These are phyloP conservation scores for Pestalotiopsis sp. DNA, from an alignment of 2,329 filamentous ascomycete species.

Conservation along the genomic window DNA sequence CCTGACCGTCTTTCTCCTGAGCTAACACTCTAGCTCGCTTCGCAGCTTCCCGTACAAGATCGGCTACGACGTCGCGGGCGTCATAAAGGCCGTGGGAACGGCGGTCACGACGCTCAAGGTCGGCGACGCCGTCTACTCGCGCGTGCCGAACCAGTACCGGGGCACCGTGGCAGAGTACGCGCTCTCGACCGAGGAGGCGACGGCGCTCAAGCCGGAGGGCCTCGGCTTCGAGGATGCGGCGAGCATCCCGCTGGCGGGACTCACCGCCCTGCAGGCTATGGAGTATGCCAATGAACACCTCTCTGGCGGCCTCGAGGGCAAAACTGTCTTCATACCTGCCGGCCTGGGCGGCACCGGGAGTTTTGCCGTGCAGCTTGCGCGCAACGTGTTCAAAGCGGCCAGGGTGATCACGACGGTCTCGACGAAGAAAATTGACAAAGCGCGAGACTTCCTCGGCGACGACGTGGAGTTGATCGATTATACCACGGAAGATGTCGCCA, in stretches of 20 bases:
- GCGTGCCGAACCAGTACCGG: background rate
- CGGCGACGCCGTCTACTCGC: background rate
- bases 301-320: background rate
- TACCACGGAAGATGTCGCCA: background rate
- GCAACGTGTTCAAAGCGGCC: background rate
- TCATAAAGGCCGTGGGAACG: background rate
- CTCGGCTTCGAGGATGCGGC: background rate
- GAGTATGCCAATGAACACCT: background rate
- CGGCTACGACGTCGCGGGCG: background rate
- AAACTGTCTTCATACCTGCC: background rate
- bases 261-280: background rate
- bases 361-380: background rate
- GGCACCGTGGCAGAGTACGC: background rate
- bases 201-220: background rate
- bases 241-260: background rate
- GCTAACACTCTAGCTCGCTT: background rate
- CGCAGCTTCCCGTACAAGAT: background rate
- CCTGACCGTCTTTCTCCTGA: background rate
- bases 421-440: background rate
- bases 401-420: background rate
- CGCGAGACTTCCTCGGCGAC: background rate
- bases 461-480: background rate
- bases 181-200: background rate
- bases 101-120: background rate
- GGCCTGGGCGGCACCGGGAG: background rate